Conservation (phyloP, 2,329 filamentous ascomycete genomes). For the Fusarium duplospermum region DNA sequence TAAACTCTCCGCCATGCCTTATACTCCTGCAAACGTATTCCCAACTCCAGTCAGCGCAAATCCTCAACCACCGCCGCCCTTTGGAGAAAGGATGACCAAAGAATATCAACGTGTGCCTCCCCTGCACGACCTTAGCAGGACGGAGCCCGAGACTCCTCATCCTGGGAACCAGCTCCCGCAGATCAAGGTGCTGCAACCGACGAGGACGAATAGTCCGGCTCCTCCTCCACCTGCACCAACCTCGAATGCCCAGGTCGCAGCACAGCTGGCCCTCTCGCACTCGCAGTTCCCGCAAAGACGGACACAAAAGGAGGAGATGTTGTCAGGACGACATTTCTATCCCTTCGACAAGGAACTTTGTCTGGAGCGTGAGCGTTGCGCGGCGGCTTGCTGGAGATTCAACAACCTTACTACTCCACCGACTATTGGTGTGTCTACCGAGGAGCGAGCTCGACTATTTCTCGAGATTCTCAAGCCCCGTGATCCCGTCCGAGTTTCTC, state of each 20-base stretch:
- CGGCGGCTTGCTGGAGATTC: slow-evolving; percentile 83
- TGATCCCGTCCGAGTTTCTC: slow-evolving; percentile 67
- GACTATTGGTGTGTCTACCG: slow-evolving; percentile 74
- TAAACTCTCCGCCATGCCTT: slow-evolving; percentile 70
- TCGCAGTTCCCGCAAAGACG: slow-evolving; percentile 60
- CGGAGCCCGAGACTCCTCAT: slow-evolving; percentile 66
- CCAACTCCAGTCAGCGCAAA: slow-evolving; percentile 73
- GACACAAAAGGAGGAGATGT: slow-evolving; percentile 92
- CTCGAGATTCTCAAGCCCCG: slow-evolving; percentile 76
- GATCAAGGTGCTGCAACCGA: slow-evolving; percentile 66
- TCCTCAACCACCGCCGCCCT: slow-evolving; percentile 55
- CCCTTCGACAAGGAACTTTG: slow-evolving; percentile 83
- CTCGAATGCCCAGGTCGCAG: slow-evolving; percentile 65
- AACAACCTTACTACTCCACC: slow-evolving; percentile 83
- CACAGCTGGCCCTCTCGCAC: slow-evolving; percentile 69
- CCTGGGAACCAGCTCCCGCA: slow-evolving; percentile 65
- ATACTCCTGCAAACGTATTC: slow-evolving; percentile 66
- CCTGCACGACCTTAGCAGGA: slow-evolving; percentile 68
- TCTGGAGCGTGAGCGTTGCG: slow-evolving; percentile 87
- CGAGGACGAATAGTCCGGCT: slow-evolving; percentile 61
- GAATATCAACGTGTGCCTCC: slow-evolving; percentile 72
- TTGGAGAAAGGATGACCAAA: slow-evolving; percentile 63
- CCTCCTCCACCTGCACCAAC: slow-evolving; percentile 53
- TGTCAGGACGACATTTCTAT: slow-evolving; percentile 81
- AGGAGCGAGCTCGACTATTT: slow-evolving; percentile 77